Evolutionary conservation across 805 yeast genomes (phyloP).

Genomic region (Trichomonascus vanleenenianus): DNA sequence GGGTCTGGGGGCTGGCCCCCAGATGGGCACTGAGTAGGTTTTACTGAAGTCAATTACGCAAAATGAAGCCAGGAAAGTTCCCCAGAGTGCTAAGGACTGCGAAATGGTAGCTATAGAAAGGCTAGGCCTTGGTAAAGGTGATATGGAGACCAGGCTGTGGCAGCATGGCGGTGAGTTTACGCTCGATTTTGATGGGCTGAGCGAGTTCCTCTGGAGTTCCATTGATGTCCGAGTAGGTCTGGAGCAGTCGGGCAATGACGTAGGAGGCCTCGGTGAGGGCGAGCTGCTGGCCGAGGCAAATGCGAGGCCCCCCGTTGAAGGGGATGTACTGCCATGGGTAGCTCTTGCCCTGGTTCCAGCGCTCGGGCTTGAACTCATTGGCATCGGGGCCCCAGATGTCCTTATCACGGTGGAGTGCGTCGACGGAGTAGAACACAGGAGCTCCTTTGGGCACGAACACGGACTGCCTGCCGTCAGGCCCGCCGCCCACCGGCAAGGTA

Average conservation of each 20-base stretch:
- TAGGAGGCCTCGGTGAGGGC: constrained; percentile 41
- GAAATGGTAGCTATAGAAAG: too few relatives aligned
- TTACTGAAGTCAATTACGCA: too few relatives aligned
- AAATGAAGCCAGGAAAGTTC: too few relatives aligned
- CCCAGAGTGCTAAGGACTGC: too few relatives aligned
- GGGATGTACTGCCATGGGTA: constrained; percentile 36
- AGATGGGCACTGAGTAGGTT: too few relatives aligned
- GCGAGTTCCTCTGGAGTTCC: not conserved
- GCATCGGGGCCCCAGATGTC: constrained; percentile 39
- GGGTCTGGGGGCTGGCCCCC: too few relatives aligned
- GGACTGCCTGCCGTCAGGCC: constrained; percentile 33
- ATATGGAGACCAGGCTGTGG: too few relatives aligned
- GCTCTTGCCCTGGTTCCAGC: constrained; percentile 34
- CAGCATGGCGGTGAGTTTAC: not conserved
- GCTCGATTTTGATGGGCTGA: not conserved
- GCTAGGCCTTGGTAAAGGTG: too few relatives aligned
- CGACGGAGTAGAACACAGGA: constrained; percentile 33
- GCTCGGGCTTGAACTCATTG: constrained; percentile 36
- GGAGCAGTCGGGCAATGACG: constrained; percentile 33
- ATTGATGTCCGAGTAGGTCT: constrained; percentile 23
- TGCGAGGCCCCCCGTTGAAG: constrained; percentile 42
- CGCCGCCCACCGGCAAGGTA: constrained; percentile 46
- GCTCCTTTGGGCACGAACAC: constrained; percentile 38
- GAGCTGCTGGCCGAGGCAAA: constrained; percentile 42
- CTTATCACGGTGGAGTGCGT: constrained; percentile 33